Evolutionary conservation across 2,329 filamentous ascomycete genomes (phyloP).

Genomic region (Pestalotiopsis sp.): DNA sequence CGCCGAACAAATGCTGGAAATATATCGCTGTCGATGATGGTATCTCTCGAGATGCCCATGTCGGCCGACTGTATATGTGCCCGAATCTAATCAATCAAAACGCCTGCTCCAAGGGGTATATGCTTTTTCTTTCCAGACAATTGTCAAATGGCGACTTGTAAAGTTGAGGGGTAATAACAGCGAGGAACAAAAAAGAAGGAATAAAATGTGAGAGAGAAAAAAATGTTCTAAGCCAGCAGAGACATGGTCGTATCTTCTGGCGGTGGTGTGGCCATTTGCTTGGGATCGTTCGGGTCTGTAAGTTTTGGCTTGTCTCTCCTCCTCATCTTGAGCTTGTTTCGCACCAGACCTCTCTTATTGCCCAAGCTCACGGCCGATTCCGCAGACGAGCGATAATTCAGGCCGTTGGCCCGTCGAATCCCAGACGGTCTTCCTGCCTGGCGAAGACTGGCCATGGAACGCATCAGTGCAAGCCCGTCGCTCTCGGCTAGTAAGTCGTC

Average conservation of each 20-base stretch:
- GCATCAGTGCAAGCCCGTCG: slow-evolving; percentile 19
- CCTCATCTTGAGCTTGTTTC: slow-evolving; percentile 29
- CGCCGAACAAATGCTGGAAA: neutral
- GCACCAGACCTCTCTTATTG: slow-evolving; percentile 29
- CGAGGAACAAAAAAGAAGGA: neutral
- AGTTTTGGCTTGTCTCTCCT: slow-evolving; percentile 11
- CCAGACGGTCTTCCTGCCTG: slow-evolving; percentile 24
- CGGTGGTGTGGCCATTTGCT: neutral
- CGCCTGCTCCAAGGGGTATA: slow-evolving; percentile 11
- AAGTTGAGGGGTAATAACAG: neutral
- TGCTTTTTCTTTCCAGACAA: neutral
- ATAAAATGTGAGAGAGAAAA: neutral
- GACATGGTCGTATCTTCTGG: neutral
- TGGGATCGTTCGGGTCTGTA: neutral
- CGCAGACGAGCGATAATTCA: slow-evolving; percentile 27
- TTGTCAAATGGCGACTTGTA: neutral
- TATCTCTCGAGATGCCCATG: neutral
- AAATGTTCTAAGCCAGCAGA: neutral
- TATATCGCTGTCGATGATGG: neutral
- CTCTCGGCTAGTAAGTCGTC: slow-evolving; percentile 19
- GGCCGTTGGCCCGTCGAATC: slow-evolving; percentile 23
- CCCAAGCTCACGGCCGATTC: slow-evolving; percentile 21
- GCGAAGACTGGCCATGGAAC: slow-evolving; percentile 19
- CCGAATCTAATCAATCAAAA: neutral
- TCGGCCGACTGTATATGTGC: neutral